phyloP scores from a whole-genome alignment of 805 yeast genomes.

The Yarrowia sp. region DNA sequence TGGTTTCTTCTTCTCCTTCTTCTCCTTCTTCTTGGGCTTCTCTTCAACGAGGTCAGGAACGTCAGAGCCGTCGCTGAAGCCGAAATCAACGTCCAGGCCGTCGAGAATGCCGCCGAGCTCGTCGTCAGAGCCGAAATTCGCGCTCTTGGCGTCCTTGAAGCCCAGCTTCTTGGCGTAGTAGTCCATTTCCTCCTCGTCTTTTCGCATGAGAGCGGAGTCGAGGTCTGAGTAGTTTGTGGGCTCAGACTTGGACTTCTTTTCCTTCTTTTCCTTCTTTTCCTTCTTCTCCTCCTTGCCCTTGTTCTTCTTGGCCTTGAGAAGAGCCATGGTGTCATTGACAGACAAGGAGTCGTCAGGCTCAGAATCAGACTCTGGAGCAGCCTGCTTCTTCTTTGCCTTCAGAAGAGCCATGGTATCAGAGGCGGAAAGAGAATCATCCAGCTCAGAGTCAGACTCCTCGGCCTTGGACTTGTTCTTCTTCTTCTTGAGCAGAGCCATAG shows the following conservation, averaged over 20 bases:
- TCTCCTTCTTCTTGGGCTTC: slow-evolving; percentile 31
- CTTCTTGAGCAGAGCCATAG: slow-evolving; percentile 30
- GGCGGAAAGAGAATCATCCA: background rate
- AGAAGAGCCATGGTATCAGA: slow-evolving; percentile 5
- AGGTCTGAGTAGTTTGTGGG: slow-evolving; percentile 44
- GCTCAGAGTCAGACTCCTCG: no score
- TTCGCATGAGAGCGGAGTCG: slow-evolving; percentile 49
- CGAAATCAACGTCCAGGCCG: slow-evolving; percentile 58
- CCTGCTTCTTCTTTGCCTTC: background rate
- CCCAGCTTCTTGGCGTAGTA: slow-evolving; percentile 84
- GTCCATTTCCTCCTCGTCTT: slow-evolving; percentile 75
- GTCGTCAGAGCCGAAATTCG: slow-evolving; percentile 55
- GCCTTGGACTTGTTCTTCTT: slow-evolving; percentile 31
- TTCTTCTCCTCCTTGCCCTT: slow-evolving; percentile 32
- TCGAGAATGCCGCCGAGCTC: slow-evolving; percentile 79
- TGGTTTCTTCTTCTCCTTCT: slow-evolving; percentile 29
- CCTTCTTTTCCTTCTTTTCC: slow-evolving; percentile 30
- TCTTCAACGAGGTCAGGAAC: slow-evolving; percentile 29
- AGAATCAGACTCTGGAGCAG: background rate
- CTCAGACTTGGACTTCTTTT: no score
- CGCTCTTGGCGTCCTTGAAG: slow-evolving; percentile 47
- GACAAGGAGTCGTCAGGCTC: slow-evolving; percentile 1
- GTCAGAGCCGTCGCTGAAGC: slow-evolving; percentile 28
- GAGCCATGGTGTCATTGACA: slow-evolving; percentile 34
- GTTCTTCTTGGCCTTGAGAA: slow-evolving; percentile 29